Evolutionary conservation across 331 rosid genomes (phyloP), one percentile per base, ranked within the genome.

Genomic region (Pyrus hybrid): DNA sequence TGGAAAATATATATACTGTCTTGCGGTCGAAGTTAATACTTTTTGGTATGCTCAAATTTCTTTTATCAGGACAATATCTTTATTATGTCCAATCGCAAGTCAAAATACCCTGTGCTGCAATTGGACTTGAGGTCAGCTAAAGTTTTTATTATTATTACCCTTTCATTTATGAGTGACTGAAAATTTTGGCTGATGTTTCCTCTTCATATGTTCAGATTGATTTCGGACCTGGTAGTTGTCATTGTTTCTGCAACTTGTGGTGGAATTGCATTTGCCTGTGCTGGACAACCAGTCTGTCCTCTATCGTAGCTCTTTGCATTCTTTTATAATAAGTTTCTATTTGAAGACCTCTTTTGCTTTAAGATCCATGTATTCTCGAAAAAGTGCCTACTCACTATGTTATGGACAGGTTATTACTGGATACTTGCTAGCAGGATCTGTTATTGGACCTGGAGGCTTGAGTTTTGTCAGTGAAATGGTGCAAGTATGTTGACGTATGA

Each of bases 391-490:
- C 41, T 61, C 68, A 62, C 68, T 47, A 67, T 68, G 29, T 78
- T 83, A 66, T 68, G 78, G 84, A 76, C 84, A 90, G 96, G 97
- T 94, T 77, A 85, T 94, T 82, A 85, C 96, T 73, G 96, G 99
- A 86, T 92, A 94, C 85, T 85, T 94, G 74, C 83, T 92, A 17
- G 99, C 99, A 56, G 96, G 97, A 79, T 94, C 99, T 53, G 10
- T 90, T 74, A 87, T 92, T 74, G 97, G 99, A 72, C 99, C 99
- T 2, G 99, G 96, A 56, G 97, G 97, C 76, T 86, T 94, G 83
- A 90, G 96, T 79, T 92, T 88, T 92, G 91, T 94, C 71, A 90
- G 96, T 80, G 99, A 92, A 86, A 92, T 92, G 97, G 99, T 94
- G 82, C 99, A 90, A 84, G 97, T 94, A 90, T 68, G 98, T 85